Base-by-base conservation (phyloP, 192 early-diverging fungal genomes). In the Umbelopsis isabellina region DNA sequence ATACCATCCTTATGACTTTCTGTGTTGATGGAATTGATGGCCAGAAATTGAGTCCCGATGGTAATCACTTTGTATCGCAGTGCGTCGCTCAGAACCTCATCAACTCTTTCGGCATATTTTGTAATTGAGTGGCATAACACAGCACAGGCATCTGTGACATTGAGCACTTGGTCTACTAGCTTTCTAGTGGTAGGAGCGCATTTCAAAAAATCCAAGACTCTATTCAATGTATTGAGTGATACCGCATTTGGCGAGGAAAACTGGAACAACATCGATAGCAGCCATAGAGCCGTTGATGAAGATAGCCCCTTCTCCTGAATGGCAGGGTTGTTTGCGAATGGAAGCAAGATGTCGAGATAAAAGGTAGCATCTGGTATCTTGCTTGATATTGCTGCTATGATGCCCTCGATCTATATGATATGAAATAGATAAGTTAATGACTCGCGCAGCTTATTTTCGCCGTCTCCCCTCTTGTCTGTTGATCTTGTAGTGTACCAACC, bases 181-280 rank as follows among this genome's bases (percentile, higher is more conserved):
- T 15, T 61, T 16, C 33, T 61, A 1, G 30, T 2, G 15, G 33
- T n/a, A 3, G 11, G 12, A 4, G 25, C 0, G 4, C 55, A 35
- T 61, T 61, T 61, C 13, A 61, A 35, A 18, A 35, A 30, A 35
- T 61, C 55, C 55, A 61, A 12, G 27, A 61, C 30, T 35, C 27
- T 13, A 6, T 25, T 35, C 33, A 61, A 35, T 35, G 16, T 30
- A 16, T 11, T 7, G 21, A 61, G 13, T 5, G 4, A 18, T 35
- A 61, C 33, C 0, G 55, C 30, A 6, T 18, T 13, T 1, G 12
- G 12, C 13, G 30, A 4, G 5, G 55, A 15, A 18, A 13, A 35
- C 4, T 35, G 5, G 16, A 61, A 12, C 27, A 61, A 61, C 18
- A 16, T 30, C 12, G 21, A 8, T 16, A 61, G 30, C 4, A 61